Evolutionary conservation across 441 rosid genomes (phyloP), one percentile per base, ranked within the genome.

Genomic region (Mallotus repandus): DNA sequence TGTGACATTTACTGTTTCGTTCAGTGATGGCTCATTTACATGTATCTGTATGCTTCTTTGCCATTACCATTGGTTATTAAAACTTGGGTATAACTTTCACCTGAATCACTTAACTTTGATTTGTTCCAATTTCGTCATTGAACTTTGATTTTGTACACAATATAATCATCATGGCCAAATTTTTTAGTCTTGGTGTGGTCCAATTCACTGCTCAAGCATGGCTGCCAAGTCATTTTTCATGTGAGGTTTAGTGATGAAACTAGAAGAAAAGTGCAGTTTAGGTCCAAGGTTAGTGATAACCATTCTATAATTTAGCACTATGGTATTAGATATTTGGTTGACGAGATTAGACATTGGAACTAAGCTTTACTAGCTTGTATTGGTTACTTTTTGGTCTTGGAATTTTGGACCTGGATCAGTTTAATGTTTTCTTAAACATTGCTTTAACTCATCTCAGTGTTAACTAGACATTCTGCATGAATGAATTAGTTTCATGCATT

Each of bases 21-120:
- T 35, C 55, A 9, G 38, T 45, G 45, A 21, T 55, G 63, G 13
- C 13, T 18, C 52, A 55, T 43, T 54, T 8, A 62, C 11, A 15
- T 59, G 53, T 4, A 72, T 73, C 25, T 55, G 63, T 9, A 60
- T 25, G 55, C 25, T 22, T 56, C 10, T 69, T 72, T 63, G 9
- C 69, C 41, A 32, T 19, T 63, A 14, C 12, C 50, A 3, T 38
- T 57, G 29, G 38, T 7, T 55, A 22, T 21, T 69, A 14, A 22
- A 56, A 16, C 45, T 56, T 48, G 49, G 63, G 54, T 53, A 69
- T 43, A 56, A 54, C 53, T 54, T 15, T 15, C 43, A 21, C 54
- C 52, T 45, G 38, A 29, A 14, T 43, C 67, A n/a, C 10, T 12
- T 9, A 15, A 5, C 50, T 35, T 63, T 63, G 22, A 18, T 15